Evolutionary conservation across 2,329 filamentous ascomycete genomes (phyloP).

Genomic region (Neopestalotiopsis clavispora): DNA sequence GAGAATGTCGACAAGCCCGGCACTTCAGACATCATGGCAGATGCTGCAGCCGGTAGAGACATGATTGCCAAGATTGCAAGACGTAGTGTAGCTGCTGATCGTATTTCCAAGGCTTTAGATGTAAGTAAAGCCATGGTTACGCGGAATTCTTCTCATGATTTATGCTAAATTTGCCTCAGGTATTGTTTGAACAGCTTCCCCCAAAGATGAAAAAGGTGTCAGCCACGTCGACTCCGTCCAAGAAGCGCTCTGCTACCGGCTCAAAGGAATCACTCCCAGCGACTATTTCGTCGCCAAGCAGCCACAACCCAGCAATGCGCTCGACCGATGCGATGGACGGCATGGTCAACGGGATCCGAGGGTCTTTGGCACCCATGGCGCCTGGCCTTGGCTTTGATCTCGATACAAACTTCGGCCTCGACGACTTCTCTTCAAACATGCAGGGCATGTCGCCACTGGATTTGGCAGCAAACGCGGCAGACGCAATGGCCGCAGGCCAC

Average conservation of each 20-base stretch:
- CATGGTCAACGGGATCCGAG: slow-evolving; percentile 3
- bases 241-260: slow-evolving; percentile 62
- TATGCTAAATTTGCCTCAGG: slow-evolving; percentile 48
- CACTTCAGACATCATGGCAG: slow-evolving; percentile 79
- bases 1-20: slow-evolving; percentile 80
- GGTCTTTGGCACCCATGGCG: slow-evolving; percentile 7
- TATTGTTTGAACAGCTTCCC: slow-evolving; percentile 83
- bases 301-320: slow-evolving; percentile 26
- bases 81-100: slow-evolving; percentile 86
- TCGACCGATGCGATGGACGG: not conserved
- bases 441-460: slow-evolving; percentile 19
- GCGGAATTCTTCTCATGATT: slow-evolving; percentile 14
- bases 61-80: slow-evolving; percentile 80
- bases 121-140: slow-evolving; percentile 52
- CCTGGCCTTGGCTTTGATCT: slow-evolving; percentile 9
- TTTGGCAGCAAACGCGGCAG: slow-evolving; percentile 10
- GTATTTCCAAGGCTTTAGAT: slow-evolving; percentile 78
- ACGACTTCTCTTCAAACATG: slow-evolving; percentile 25
- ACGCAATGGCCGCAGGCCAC: not conserved
- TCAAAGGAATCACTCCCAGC: slow-evolving; percentile 39
- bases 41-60: slow-evolving; percentile 84
- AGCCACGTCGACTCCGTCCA: slow-evolving; percentile 46
- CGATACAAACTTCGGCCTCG: slow-evolving; percentile 10
- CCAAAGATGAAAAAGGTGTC: slow-evolving; percentile 66
- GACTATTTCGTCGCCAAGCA: slow-evolving; percentile 31